Conservation (phyloP, 176 grass and related monocot genomes). For the Calamus simplicifolius region DNA sequence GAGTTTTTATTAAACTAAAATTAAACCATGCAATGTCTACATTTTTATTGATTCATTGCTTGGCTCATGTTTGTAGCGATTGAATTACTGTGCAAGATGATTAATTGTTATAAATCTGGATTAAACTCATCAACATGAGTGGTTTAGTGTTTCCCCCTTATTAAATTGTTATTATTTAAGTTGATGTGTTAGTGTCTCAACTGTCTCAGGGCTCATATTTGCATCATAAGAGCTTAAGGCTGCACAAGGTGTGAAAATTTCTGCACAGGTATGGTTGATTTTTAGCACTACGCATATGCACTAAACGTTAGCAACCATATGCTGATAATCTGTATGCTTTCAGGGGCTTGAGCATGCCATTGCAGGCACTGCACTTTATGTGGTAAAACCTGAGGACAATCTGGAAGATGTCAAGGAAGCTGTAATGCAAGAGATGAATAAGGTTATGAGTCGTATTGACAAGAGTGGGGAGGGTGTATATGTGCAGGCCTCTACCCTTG, state of each 20-base stretch:
- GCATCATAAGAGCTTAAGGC: constrained; percentile 89
- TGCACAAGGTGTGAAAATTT: constrained; percentile 92
- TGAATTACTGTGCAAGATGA: too few species aligned
- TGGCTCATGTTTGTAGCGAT: too few species aligned
- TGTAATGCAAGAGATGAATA: constrained; percentile 81
- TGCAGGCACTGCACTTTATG: constrained; percentile 85
- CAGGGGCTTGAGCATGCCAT: constrained; percentile 91
- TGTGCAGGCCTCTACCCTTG: constrained; percentile 91
- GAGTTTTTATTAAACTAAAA: too few species aligned
- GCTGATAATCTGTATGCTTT: constrained; percentile 9
- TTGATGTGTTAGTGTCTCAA: background rate
- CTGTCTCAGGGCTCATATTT: constrained; percentile 59
- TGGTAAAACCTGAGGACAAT: constrained; percentile 47
- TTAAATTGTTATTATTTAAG: background rate
- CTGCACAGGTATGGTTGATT: constrained; percentile 55
- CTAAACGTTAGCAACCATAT: background rate
- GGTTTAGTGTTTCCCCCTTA: background rate
- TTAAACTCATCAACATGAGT: too few species aligned
- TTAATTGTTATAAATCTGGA: too few species aligned
- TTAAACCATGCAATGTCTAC: too few species aligned
- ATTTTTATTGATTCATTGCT: too few species aligned
- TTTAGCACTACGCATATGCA: background rate
- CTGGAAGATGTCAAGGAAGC: constrained; percentile 57
- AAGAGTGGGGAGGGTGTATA: constrained; percentile 87
- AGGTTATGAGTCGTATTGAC: constrained; percentile 69